A percentile compares a stretch with the other conserved stretches of the same genome.
These are phyloP conservation scores for Mortierella polycephala DNA, from an alignment of 371 early-diverging fungal species.

Conservation along the genomic window DNA sequence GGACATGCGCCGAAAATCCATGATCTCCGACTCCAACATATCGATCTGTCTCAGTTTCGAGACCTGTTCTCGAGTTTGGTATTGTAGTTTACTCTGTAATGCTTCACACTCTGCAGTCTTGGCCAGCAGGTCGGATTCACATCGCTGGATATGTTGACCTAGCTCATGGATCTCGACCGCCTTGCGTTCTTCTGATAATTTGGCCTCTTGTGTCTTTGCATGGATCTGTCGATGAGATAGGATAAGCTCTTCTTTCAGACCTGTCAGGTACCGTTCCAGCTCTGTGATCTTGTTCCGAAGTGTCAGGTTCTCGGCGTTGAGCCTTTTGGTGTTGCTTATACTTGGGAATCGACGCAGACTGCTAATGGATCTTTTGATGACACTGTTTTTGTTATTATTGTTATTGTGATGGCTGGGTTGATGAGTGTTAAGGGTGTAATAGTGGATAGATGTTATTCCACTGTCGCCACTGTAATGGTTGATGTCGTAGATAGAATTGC, in stretches of 20 bases:
- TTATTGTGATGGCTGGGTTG: background rate
- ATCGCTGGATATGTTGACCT: constrained; percentile 42
- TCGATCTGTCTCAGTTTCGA: constrained; percentile 37
- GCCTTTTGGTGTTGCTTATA: constrained; percentile 26
- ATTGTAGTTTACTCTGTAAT: constrained; percentile 20
- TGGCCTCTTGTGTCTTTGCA: constrained; percentile 28
- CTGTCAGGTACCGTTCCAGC: constrained; percentile 44
- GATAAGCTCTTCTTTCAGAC: constrained; percentile 48
- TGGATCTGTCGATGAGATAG: constrained; percentile 30
- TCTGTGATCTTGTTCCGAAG: constrained; percentile 35
- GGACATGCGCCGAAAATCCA: constrained; percentile 35
- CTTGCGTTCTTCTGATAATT: constrained; percentile 23
- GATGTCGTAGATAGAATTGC: background rate
- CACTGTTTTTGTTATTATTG: constrained; percentile 5
- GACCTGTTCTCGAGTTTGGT: constrained; percentile 40
- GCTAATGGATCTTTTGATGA: background rate
- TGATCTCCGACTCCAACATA: constrained; percentile 43
- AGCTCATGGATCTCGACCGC: constrained; percentile 46
- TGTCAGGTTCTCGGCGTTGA: constrained; percentile 29
- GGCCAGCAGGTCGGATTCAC: constrained; percentile 26
- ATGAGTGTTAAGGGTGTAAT: background rate
- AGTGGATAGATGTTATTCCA: background rate
- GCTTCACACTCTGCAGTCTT: constrained; percentile 39
- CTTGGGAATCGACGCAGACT: constrained; percentile 31
- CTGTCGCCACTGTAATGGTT: background rate